Evolutionary conservation across 2,329 filamentous ascomycete genomes (phyloP).

Genomic region (Aspergillus neoniger): DNA sequence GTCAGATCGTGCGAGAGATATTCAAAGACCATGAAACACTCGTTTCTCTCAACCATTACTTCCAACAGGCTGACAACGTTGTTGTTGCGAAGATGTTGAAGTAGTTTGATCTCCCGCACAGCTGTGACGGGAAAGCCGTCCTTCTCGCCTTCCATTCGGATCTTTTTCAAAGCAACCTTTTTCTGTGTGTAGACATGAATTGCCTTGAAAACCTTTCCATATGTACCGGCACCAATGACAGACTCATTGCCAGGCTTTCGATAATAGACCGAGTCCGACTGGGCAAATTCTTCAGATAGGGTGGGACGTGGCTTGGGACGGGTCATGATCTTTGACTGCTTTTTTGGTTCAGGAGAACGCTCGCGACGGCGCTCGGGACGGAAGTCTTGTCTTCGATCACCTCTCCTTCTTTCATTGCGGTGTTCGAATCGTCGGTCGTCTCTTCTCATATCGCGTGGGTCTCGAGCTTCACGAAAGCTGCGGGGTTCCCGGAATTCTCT

Average conservation of each 20-base stretch:
- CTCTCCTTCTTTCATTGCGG: constrained; percentile 42
- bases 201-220: constrained; percentile 94
- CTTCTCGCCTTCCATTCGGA: constrained; percentile 98
- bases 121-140: constrained; percentile 98
- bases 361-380: constrained; percentile 52
- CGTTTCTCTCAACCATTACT: constrained; percentile 98
- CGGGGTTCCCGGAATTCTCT: constrained; percentile 36
- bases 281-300: constrained; percentile 69
- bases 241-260: constrained; percentile 97
- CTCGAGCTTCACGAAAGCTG: constrained; percentile 33
- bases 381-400: constrained; percentile 35
- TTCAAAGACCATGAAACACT: constrained; percentile 99
- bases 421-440: constrained; percentile 45
- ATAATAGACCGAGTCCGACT: constrained; percentile 88
- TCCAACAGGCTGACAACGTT: constrained; percentile 89
- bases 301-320: constrained; percentile 71
- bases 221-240: constrained; percentile 91
- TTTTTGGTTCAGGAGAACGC: constrained; percentile 50
- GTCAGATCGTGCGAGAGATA: constrained; percentile 96
- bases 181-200: constrained; percentile 74
- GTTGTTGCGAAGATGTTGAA: constrained; percentile 86
- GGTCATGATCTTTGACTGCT: constrained; percentile 67
- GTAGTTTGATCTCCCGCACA: constrained; percentile 91
- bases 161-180: constrained; percentile 92
- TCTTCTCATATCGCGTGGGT: constrained; percentile 35